phyloP scores from a whole-genome alignment of 2,329 filamentous ascomycete genomes.

The Biscogniauxia sp. region DNA sequence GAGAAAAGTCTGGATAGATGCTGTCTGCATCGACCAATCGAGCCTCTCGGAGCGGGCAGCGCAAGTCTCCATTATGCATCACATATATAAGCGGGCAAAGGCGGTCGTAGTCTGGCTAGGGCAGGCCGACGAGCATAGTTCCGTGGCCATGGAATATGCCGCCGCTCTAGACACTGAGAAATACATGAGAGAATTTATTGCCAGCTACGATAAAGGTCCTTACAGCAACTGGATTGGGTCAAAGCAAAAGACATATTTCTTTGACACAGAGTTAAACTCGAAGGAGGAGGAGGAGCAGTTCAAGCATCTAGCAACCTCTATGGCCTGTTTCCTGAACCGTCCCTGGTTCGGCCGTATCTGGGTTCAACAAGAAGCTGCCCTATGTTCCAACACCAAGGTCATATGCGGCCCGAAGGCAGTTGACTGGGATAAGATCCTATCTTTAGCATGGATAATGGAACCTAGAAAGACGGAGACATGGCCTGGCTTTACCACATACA shows the following conservation, averaged over 20 bases:
- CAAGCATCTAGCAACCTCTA: not conserved
- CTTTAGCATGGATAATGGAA: not conserved
- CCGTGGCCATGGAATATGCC: constrained; percentile 19
- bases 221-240: constrained; percentile 11
- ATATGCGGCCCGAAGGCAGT: not conserved
- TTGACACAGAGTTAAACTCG: constrained; percentile 10
- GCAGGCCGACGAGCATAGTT: constrained; percentile 17
- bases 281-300: not conserved
- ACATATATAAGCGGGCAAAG: constrained; percentile 20
- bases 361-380: not conserved
- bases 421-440: not conserved
- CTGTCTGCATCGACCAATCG: constrained; percentile 25
- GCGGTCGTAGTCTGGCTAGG: constrained; percentile 24
- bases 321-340: not conserved
- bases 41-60: constrained; percentile 20
- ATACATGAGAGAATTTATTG: constrained; percentile 10
- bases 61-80: constrained; percentile 24
- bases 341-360: not conserved
- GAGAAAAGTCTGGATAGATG: constrained; percentile 24
- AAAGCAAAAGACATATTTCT: constrained; percentile 23
- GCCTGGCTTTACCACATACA: not conserved
- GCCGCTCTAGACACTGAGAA: constrained; percentile 14
- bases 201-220: constrained; percentile 2
- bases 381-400: not conserved
- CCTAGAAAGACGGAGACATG: not conserved